Base-by-base conservation (phyloP, 192 early-diverging fungal species). In the Linnemannia exigua region DNA sequence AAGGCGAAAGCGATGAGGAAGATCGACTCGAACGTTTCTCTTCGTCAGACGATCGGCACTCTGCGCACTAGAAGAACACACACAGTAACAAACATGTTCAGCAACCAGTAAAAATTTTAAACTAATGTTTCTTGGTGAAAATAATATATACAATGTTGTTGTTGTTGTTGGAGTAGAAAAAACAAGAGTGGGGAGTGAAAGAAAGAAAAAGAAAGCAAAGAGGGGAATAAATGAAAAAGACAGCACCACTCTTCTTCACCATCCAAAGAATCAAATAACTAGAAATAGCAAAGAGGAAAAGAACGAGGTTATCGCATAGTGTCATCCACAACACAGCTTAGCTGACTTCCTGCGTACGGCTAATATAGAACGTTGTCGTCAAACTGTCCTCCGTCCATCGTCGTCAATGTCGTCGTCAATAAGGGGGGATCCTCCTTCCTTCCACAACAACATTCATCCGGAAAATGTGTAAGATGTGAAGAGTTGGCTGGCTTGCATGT, bases 31-130 rank as follows among this genome's bases (percentile, higher is more conserved):
- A 63, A 63, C 58, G 67, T 78, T n/a, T n/a, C n/a, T 76, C 76
- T 73, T 74, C 58, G 61, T 84, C 69, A 79, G 82, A 66, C 58
- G 70, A 67, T 72, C 82, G 82, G 76, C 82, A 84, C 70, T 72
- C 76, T 78, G 70, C 52, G 76, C 82, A 84, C 82, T 84, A 82
- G 72, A 20, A 84, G 72, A 72, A 84, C 81, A 84, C 82, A 79
- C 78, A 63, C 41, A 44, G 41, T 77, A 84, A 84, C 82, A 82
- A 48, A 48, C 47, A 48, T 79, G 82, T 84, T 84, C 82, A 84
- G 82, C 82, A 70, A 84, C 76, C 76, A 70, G 51, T 35, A 31
- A 77, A 72, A 54, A 74, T 75, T 20, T 11, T 47, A 38, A 75
- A 72, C 33, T 19, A 28, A 22, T 37, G 28, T 79, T 25, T 54